Evolutionary conservation across 1,139 yeast genomes (phyloP).

Genomic region (Saccharomyces hybrid): DNA sequence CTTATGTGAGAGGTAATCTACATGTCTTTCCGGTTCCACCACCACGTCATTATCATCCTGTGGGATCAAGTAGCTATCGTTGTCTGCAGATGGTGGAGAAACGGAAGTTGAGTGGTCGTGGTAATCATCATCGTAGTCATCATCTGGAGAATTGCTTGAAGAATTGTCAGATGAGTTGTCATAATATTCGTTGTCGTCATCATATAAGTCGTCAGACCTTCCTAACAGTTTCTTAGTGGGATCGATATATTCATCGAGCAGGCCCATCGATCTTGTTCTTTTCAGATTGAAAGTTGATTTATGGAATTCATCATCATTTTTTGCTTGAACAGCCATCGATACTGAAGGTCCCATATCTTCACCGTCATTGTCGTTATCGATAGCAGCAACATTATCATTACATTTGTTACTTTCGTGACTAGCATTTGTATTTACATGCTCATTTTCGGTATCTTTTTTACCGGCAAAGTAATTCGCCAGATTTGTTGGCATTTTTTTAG

Average conservation of each 20-base stretch:
- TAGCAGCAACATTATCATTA: neutral
- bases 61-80: conserved; percentile 39
- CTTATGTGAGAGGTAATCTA: conserved; percentile 87
- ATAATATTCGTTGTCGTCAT: conserved; percentile 9
- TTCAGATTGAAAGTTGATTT: conserved; percentile 69
- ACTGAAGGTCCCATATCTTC: conserved; percentile 34
- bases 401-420: neutral
- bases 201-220: conserved; percentile 8
- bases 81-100: conserved; percentile 35
- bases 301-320: conserved; percentile 63
- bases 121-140: conserved; percentile 17
- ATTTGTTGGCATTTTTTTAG: conserved; percentile 1
- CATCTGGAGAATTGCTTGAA: conserved; percentile 16
- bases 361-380: conserved; percentile 6
- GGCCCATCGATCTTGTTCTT: conserved; percentile 77
- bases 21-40: conserved; percentile 80
- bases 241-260: conserved; percentile 63
- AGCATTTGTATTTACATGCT: conserved; percentile 1
- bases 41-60: conserved; percentile 82
- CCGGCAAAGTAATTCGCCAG: conserved; percentile 3
- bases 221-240: conserved; percentile 33
- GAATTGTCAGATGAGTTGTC: conserved; percentile 13
- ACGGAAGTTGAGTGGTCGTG: conserved; percentile 18
- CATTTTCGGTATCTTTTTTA: conserved; percentile 1
- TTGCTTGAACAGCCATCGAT: conserved; percentile 55